Evolutionary conservation across 1,139 yeast genomes (phyloP).

Genomic region (Groenewaldozyma sp.): DNA sequence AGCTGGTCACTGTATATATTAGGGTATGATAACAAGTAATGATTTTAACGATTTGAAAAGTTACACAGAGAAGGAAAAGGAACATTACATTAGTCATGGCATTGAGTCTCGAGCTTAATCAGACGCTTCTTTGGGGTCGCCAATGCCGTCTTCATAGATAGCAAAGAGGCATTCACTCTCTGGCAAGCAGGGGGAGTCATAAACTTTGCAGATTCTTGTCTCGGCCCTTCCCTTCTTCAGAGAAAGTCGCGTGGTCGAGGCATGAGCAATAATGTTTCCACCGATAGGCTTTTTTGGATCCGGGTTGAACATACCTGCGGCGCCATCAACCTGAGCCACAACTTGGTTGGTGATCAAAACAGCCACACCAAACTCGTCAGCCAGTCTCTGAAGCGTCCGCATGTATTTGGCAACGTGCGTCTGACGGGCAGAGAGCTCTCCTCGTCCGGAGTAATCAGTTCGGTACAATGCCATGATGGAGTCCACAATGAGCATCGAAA

Average conservation of each 20-base stretch:
- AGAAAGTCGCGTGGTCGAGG: constrained; percentile 86
- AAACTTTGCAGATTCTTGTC: constrained; percentile 86
- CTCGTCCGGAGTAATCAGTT: constrained; percentile 93
- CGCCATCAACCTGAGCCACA: constrained; percentile 96
- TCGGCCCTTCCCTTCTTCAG: constrained; percentile 88
- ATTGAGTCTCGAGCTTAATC: constrained; percentile 4
- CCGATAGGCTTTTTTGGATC: constrained; percentile 99
- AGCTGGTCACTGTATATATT: too few relatives aligned
- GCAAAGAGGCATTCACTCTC: constrained; percentile 95
- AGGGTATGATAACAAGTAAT: too few relatives aligned
- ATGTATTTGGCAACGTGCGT: constrained; percentile 88
- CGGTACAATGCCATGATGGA: constrained; percentile 94
- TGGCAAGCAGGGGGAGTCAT: constrained; percentile 92
- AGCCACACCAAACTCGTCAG: constrained; percentile 97
- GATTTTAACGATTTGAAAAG: too few relatives aligned
- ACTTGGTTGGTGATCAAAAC: constrained; percentile 98
- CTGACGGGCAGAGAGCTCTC: constrained; percentile 92
- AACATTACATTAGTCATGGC: too few relatives aligned
- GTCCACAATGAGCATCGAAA: constrained; percentile 73
- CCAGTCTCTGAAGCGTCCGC: constrained; percentile 84
- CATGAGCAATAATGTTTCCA: constrained; percentile 95
- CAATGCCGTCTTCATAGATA: constrained; percentile 92
- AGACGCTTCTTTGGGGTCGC: constrained; percentile 85
- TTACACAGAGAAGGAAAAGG: too few relatives aligned
- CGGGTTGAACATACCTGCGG: constrained; percentile 71